Evolutionary conservation across 2,329 filamentous ascomycete species (phyloP).

Genomic region (Colletotrichum liaoningense): DNA sequence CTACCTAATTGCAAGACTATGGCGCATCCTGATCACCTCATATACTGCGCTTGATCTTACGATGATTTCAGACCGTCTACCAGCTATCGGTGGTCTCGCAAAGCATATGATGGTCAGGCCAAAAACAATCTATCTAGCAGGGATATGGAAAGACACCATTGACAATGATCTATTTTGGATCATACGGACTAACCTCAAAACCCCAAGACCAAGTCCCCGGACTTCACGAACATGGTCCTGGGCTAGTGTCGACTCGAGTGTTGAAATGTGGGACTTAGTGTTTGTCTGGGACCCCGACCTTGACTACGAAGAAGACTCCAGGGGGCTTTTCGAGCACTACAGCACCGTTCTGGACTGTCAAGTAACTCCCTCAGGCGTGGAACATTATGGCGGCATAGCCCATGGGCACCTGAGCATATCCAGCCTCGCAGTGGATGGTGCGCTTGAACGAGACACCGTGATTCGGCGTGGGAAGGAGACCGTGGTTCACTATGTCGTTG

Average conservation of each 20-base stretch:
- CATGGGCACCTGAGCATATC: neutral
- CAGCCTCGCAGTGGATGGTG: neutral
- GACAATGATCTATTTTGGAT: constrained; percentile 32
- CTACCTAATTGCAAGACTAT: constrained; percentile 27
- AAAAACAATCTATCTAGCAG: no score
- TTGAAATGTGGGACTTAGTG: constrained; percentile 21
- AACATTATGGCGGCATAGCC: neutral
- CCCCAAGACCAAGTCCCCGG: neutral
- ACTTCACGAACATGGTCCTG: constrained; percentile 31
- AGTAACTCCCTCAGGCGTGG: neutral
- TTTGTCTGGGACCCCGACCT: neutral
- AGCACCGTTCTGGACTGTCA: neutral
- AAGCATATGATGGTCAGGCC: no score
- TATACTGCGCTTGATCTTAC: constrained; percentile 24
- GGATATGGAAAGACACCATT: constrained; percentile 30
- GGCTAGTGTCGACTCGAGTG: constrained; percentile 24
- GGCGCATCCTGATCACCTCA: constrained; percentile 26
- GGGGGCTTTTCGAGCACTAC: neutral
- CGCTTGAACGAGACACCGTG: neutral
- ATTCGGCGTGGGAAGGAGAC: neutral
- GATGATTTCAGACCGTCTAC: constrained; percentile 15
- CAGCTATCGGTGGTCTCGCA: constrained; percentile 30
- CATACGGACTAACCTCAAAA: neutral
- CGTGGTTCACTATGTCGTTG: neutral
- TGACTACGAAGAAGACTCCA: neutral